Conservation (phyloP, 192 early-diverging fungal species). For the Gonapodya sp. region DNA sequence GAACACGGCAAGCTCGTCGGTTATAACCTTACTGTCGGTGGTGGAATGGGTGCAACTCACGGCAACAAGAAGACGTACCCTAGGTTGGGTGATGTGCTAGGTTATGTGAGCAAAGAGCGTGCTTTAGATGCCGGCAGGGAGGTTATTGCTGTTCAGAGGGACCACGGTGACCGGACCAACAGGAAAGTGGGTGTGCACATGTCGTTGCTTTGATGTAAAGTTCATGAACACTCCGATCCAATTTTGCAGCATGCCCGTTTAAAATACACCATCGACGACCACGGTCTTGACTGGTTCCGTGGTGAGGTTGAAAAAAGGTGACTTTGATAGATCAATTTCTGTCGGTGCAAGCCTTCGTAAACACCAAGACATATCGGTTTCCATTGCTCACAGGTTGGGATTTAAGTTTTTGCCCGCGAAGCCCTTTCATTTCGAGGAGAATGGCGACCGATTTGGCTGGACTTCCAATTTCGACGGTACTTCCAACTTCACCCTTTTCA, state of each 20-base stretch:
- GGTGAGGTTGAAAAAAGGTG: conserved; percentile 70
- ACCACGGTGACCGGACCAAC: conserved; percentile 92
- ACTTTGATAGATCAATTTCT: too few relatives aligned
- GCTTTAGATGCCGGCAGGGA: conserved; percentile 78
- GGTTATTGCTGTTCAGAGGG: conserved; percentile 87
- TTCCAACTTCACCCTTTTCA: conserved; percentile 79
- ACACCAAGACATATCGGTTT: too few relatives aligned
- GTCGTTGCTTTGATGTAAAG: neutral
- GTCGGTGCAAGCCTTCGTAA: too few relatives aligned
- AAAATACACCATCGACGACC: conserved; percentile 97
- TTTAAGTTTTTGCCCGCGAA: conserved; percentile 55
- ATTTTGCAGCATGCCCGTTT: conserved; percentile 71
- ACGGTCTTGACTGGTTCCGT: conserved; percentile 85
- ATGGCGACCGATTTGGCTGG: conserved; percentile 96
- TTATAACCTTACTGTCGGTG: conserved; percentile 90
- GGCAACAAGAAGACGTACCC: conserved; percentile 97
- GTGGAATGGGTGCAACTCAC: conserved; percentile 98
- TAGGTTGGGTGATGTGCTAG: conserved; percentile 64
- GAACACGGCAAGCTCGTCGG: conserved; percentile 68
- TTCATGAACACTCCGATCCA: neutral
- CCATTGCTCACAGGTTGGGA: too few relatives aligned
- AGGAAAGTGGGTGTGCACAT: conserved; percentile 44
- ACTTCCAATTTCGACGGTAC: conserved; percentile 50
- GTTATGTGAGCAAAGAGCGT: conserved; percentile 67
- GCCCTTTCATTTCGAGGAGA: conserved; percentile 71